Evolutionary conservation across 2,329 filamentous ascomycete genomes (phyloP).

Genomic region (Neopestalotiopsis sp.): DNA sequence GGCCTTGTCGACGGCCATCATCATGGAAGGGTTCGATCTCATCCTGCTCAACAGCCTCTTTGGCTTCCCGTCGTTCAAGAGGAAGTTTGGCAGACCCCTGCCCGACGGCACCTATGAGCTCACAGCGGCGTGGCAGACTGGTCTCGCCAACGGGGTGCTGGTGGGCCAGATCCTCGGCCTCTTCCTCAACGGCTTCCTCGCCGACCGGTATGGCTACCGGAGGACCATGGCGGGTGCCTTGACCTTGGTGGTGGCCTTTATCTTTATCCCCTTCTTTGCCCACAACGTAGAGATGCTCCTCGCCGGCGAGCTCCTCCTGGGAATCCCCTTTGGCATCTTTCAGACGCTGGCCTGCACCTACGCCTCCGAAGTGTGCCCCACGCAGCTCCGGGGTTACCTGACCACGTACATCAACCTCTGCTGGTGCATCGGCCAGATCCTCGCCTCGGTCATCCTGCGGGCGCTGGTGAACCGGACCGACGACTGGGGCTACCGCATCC

Average conservation of each 20-base stretch:
- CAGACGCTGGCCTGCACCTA: constrained; percentile 39
- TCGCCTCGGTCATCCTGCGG: constrained; percentile 16
- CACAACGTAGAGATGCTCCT: constrained; percentile 30
- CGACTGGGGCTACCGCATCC: constrained; percentile 21
- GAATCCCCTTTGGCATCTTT: constrained; percentile 38
- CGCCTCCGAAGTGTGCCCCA: not conserved
- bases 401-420: constrained; percentile 20
- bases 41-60: constrained; percentile 39
- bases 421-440: constrained; percentile 20
- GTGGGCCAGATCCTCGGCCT: constrained; percentile 13
- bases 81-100: constrained; percentile 34
- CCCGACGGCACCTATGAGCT: constrained; percentile 32
- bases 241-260: constrained; percentile 34
- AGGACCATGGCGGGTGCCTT: constrained; percentile 36
- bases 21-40: constrained; percentile 40
- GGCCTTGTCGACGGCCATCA: constrained; percentile 37
- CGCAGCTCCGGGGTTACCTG: constrained; percentile 8
- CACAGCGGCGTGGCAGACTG: constrained; percentile 37
- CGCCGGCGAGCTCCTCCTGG: constrained; percentile 36
- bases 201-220: constrained; percentile 35
- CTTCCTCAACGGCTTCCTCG: constrained; percentile 24
- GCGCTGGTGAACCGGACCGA: constrained; percentile 15
- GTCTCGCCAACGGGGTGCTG: constrained; percentile 28
- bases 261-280: constrained; percentile 36
- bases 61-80: constrained; percentile 37